phyloP scores from a whole-genome alignment of 257 asterid species.

The Apocynum venetum region DNA sequence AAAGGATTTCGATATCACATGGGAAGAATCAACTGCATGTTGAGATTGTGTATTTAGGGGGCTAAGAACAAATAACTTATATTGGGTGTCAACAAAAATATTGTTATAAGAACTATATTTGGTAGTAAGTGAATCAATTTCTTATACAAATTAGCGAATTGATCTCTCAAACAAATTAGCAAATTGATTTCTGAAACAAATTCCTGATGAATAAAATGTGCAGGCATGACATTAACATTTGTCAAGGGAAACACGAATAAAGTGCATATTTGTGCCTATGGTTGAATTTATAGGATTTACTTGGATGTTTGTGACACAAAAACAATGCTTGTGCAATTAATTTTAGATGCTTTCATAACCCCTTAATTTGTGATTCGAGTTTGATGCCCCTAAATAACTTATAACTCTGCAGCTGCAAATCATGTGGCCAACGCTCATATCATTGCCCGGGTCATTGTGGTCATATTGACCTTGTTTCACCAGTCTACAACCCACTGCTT shows the following conservation, averaged over 20 bases:
- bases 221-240: neutral
- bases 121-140: too few relatives aligned
- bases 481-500: slow-evolving; percentile 74
- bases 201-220: neutral
- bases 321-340: too few relatives aligned
- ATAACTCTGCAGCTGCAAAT: slow-evolving; percentile 59
- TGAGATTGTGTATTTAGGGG: too few relatives aligned
- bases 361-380: neutral
- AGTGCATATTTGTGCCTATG: neutral
- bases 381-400: neutral
- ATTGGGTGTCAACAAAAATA: too few relatives aligned
- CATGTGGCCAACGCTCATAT: slow-evolving; percentile 60
- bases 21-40: too few relatives aligned
- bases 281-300: neutral
- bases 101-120: too few relatives aligned
- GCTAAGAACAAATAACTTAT: too few relatives aligned
- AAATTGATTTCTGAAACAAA: neutral
- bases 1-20: too few relatives aligned
- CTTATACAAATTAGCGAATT: too few relatives aligned
- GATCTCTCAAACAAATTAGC: too few relatives aligned
- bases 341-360: neutral
- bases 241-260: neutral
- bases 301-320: neutral
- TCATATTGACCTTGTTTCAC: slow-evolving; percentile 72
- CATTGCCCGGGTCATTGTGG: slow-evolving; percentile 87